A percentile compares a stretch with the other conserved stretches of the same genome.
Evolutionary conservation across 352 stramenopile genomes (phyloP).

Genomic region (Phytophthora fragariae): DNA sequence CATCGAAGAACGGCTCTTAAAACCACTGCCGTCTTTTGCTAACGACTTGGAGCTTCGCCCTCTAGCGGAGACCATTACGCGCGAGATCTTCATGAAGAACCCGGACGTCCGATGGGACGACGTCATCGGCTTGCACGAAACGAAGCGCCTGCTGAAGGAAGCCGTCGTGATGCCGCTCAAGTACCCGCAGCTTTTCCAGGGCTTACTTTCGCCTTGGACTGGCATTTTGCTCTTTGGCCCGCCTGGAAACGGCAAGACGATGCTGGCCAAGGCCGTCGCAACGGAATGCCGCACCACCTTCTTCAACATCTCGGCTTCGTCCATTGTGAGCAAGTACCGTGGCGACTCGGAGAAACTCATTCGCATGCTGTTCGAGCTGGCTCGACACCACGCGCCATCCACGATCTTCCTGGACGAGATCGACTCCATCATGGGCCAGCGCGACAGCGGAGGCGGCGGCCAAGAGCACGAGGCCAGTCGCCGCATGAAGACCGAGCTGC

Average conservation of each 20-base stretch:
- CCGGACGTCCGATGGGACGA: conserved; percentile 91
- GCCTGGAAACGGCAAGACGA: conserved; percentile 89
- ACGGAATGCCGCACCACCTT: conserved; percentile 90
- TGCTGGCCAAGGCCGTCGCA: conserved; percentile 87
- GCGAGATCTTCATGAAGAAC: conserved; percentile 94
- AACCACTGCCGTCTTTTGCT: conserved; percentile 89
- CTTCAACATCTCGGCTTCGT: conserved; percentile 90
- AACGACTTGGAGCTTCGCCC: conserved; percentile 87
- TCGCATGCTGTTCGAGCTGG: conserved; percentile 87
- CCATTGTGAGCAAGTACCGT: conserved; percentile 88
- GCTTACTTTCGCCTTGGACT: conserved; percentile 91
- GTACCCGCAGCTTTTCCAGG: conserved; percentile 95
- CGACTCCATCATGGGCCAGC: conserved; percentile 91
- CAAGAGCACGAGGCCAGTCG: conserved; percentile 89
- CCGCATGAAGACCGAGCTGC: conserved; percentile 88
- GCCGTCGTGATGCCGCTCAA: conserved; percentile 96
- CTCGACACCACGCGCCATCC: conserved; percentile 81
- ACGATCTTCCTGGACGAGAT: conserved; percentile 91
- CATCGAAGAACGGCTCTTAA: conserved; percentile 81
- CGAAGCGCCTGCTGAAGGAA: conserved; percentile 95
- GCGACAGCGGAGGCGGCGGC: conserved; percentile 70
- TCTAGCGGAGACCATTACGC: conserved; percentile 89
- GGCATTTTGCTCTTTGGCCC: conserved; percentile 91
- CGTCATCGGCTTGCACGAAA: conserved; percentile 90
- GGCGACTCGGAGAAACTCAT: conserved; percentile 90